A percentile compares a stretch with the other conserved stretches of the same genome.
Evolutionary conservation across 164 flowering plant species (phyloP).

Genomic region (Liquidambar formosana): DNA sequence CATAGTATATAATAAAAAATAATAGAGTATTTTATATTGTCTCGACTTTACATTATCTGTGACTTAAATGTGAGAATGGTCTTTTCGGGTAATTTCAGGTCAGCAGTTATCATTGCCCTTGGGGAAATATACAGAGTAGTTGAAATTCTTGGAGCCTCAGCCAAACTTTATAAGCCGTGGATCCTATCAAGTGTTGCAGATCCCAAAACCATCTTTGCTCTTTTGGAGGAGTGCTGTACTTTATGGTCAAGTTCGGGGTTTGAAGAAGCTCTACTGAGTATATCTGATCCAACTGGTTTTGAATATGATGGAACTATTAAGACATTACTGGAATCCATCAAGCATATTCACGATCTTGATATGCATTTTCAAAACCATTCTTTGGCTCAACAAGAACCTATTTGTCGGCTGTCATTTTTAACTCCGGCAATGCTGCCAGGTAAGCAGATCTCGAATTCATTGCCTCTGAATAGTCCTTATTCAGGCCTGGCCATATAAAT

Average conservation of each 20-base stretch:
- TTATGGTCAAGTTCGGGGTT: constrained; percentile 75
- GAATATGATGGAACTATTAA: constrained; percentile 28
- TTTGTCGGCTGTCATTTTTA: constrained; percentile 59
- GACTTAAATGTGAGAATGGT: not conserved
- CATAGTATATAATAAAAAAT: not conserved
- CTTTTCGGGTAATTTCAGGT: constrained; percentile 42
- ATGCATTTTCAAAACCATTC: too few species aligned
- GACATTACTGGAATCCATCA: constrained; percentile 53
- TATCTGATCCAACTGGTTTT: constrained; percentile 26
- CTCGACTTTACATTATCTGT: not conserved
- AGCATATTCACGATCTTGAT: constrained; percentile 49
- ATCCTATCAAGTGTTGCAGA: constrained; percentile 34
- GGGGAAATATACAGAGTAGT: constrained; percentile 81
- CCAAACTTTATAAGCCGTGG: constrained; percentile 78
- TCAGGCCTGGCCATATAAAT: not conserved
- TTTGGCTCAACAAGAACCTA: constrained; percentile 20
- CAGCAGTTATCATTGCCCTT: constrained; percentile 55
- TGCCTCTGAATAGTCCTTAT: not conserved
- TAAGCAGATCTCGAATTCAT: constrained; percentile 24
- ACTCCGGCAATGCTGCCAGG: constrained; percentile 55
- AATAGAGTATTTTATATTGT: not conserved
- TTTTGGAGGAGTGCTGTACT: constrained; percentile 56
- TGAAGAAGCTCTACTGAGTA: constrained; percentile 54
- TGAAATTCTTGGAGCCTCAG: constrained; percentile 54
- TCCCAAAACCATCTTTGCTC: constrained; percentile 24